Evolutionary conservation across 805 yeast genomes (phyloP).

Genomic region (Priceomyces haplophilus): DNA sequence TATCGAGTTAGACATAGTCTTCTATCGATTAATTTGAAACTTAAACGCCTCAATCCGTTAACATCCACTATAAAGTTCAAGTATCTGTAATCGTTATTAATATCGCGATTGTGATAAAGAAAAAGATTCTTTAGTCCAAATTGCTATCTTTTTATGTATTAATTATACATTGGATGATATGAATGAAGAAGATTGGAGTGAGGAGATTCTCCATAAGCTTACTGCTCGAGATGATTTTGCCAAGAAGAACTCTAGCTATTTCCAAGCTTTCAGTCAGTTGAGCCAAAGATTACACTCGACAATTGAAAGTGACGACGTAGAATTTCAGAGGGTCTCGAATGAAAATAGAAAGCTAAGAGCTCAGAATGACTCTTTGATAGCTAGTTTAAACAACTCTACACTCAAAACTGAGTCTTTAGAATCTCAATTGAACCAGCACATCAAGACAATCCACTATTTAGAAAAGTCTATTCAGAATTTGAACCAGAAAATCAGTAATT

Average conservation of each 20-base stretch:
- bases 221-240: slow-evolving; percentile 31
- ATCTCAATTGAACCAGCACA: slow-evolving; percentile 8
- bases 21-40: too few relatives aligned
- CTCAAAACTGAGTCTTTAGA: slow-evolving; percentile 25
- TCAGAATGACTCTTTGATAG: slow-evolving; percentile 22
- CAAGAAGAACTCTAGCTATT: slow-evolving; percentile 28
- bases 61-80: too few relatives aligned
- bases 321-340: slow-evolving; percentile 6
- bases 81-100: not conserved
- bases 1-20: slow-evolving; percentile 1
- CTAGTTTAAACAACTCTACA: slow-evolving; percentile 23
- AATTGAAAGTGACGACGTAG: slow-evolving; percentile 4
- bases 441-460: slow-evolving; percentile 12
- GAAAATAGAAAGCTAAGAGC: slow-evolving; percentile 18
- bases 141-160: not conserved
- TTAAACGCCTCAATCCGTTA: too few relatives aligned
- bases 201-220: slow-evolving; percentile 23
- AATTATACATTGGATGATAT: not conserved
- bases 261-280: slow-evolving; percentile 32
- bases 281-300: slow-evolving; percentile 13
- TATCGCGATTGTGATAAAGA: slow-evolving; percentile 7
- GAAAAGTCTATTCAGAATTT: slow-evolving; percentile 17
- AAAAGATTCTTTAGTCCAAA: not conserved
- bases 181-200: slow-evolving; percentile 16
- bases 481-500: slow-evolving; percentile 17